Percentiles rank a stretch among this genome's conserved stretches.
Evolutionary conservation across 768 basidiomycete species (phyloP).

Genomic region (Epithele typhae): DNA sequence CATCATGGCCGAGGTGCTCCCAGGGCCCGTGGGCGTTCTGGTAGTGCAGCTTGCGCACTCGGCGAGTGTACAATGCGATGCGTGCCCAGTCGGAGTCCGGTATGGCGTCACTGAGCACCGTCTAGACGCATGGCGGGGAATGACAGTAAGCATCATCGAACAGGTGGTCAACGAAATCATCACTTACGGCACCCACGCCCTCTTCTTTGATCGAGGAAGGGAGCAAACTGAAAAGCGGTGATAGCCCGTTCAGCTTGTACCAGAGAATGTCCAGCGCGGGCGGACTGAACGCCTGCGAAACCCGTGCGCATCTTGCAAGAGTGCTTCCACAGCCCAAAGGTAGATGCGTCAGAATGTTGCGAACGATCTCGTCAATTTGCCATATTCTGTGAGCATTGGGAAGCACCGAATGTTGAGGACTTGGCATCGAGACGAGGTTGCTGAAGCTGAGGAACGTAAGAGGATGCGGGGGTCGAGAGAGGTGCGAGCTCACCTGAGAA

Average conservation of each 20-base stretch:
- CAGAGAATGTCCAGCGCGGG: conserved; percentile 11
- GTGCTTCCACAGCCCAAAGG: conserved; percentile 4
- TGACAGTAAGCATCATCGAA: not conserved
- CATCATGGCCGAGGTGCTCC: not conserved
- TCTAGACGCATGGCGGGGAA: too few species aligned
- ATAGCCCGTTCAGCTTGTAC: conserved; percentile 4
- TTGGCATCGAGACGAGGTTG: too few species aligned
- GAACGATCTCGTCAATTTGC: conserved; percentile 9
- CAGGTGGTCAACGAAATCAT: not conserved
- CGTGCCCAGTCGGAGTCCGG: conserved; percentile 4
- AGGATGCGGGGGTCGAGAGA: too few species aligned
- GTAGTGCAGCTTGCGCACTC: conserved; percentile 10
- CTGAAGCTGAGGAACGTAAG: too few species aligned
- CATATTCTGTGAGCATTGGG: not conserved
- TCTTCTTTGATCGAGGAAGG: not conserved
- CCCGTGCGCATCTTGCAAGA: conserved; percentile 7
- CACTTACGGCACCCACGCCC: not conserved
- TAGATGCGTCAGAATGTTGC: conserved; percentile 5
- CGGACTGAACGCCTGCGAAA: conserved; percentile 5
- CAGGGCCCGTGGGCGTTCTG: not conserved
- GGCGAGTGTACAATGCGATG: conserved; percentile 5
- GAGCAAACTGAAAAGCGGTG: conserved; percentile 3
- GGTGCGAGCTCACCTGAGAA: too few species aligned
- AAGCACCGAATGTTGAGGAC: too few species aligned
- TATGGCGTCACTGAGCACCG: not conserved